Evolutionary conservation across 164 flowering plant species (phyloP), one percentile per base, ranked within the genome.

Genomic region (Aristolochia fimbriata): DNA sequence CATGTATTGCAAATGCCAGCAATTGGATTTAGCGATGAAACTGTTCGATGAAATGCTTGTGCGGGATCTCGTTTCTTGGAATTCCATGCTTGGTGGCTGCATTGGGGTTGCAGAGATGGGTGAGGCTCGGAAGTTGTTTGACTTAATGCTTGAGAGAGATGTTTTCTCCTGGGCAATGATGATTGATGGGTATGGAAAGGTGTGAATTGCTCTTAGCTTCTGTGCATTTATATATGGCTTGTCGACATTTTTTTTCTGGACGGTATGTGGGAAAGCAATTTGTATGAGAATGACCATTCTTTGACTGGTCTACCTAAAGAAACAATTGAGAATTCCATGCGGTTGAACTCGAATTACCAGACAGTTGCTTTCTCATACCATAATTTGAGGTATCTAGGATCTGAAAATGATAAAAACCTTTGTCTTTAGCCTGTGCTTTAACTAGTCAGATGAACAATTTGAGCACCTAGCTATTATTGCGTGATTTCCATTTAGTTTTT

Each of bases 101-200:
- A 66, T 71, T 3, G 60, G 57, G 43, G 49, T 51, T 57, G 72
- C 63, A n/a, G 67, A 75, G 24, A 74, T 74, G 72, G 62, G 3
- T 14, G 52, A 66, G 47, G 80, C 78, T 0, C 59, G 58, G 75
- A 68, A 47, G 46, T 10, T 79, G 73, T 78, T 78, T 27, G 76
- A 71, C 65, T 71, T 65, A 62, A 78, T 78, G 80, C 76, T 70
- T 10, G 70, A 72, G 15, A 72, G 66, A 57, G 74, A 76, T 67
- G 66, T 68, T 46, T 53, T 74, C 57, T 72, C 82, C 49, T 74
- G 78, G 77, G 63, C 80, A 11, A 71, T 73, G 25, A 79, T 79
- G 80, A 68, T 79, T 62, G 78, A 76, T 74, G 80, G 71, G 43
- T 79, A 79, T 65, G 73, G 75, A 37, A 74, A 79, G 80, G 78